phyloP scores from a whole-genome alignment of 257 asterid genomes.

The Petrea volubilis region DNA sequence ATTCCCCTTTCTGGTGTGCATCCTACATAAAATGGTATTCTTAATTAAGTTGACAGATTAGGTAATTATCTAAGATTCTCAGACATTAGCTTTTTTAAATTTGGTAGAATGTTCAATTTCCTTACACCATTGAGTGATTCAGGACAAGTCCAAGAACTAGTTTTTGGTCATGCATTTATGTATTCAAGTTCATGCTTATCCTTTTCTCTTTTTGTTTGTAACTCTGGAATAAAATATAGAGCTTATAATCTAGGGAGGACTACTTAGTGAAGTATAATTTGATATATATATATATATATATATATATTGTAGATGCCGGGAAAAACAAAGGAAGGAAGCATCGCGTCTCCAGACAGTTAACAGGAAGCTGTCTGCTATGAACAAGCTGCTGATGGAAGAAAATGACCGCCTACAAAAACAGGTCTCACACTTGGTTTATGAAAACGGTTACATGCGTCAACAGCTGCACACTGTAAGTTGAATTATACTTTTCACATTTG shows the following conservation, averaged over 20 bases:
- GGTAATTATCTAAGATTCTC: too few relatives aligned
- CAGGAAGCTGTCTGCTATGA: conserved; percentile 80
- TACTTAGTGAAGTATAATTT: too few relatives aligned
- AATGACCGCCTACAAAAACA: conserved; percentile 87
- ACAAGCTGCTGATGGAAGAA: conserved; percentile 86
- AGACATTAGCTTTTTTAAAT: too few relatives aligned
- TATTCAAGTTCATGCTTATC: not conserved
- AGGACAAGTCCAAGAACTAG: too few relatives aligned
- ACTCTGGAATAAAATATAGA: not conserved
- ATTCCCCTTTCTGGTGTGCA: too few relatives aligned
- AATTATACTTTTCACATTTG: not conserved
- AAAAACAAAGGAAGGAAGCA: conserved; percentile 81
- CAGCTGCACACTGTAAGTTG: conserved; percentile 60
- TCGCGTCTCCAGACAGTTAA: conserved; percentile 75
- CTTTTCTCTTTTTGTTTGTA: not conserved
- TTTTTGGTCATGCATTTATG: not conserved
- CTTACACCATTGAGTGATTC: too few relatives aligned
- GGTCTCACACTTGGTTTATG: conserved; percentile 75
- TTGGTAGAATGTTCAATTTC: too few relatives aligned
- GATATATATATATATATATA: too few relatives aligned
- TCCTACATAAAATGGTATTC: too few relatives aligned
- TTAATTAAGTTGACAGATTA: too few relatives aligned
- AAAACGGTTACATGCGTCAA: conserved; percentile 71
- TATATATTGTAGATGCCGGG: conserved; percentile 67
- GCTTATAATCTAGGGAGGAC: not conserved